phyloP scores from a whole-genome alignment of 352 stramenopile species.

The Phytophthora sansomeana region DNA sequence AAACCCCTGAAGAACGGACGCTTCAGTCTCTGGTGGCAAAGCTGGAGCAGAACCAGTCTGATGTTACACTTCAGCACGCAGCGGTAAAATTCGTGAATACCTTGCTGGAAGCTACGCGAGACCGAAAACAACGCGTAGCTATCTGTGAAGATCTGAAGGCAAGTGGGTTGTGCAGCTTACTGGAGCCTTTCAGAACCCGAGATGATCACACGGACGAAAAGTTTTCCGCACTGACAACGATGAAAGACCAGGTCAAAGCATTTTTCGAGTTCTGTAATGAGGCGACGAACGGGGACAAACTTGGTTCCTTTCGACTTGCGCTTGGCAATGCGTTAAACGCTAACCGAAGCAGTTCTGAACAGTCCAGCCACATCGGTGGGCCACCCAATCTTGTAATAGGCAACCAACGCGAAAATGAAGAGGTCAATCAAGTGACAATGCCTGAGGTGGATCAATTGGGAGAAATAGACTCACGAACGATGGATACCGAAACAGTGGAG shows the following conservation, averaged over 20 bases:
- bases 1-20: constrained; percentile 16
- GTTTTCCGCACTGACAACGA: background rate
- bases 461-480: background rate
- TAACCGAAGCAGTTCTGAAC: background rate
- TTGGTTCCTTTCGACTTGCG: constrained; percentile 28
- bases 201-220: background rate
- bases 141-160: constrained; percentile 57
- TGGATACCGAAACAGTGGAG: background rate
- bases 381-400: background rate
- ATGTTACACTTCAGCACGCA: constrained; percentile 40
- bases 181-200: constrained; percentile 37
- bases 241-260: constrained; percentile 20
- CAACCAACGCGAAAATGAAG: constrained; percentile 36
- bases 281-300: constrained; percentile 18
- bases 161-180: constrained; percentile 39
- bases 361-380: background rate
- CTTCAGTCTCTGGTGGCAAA: constrained; percentile 41
- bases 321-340: constrained; percentile 24
- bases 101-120: constrained; percentile 44
- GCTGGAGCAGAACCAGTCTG: constrained; percentile 34
- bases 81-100: constrained; percentile 60
- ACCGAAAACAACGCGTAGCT: constrained; percentile 31
- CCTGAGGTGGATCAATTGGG: constrained; percentile 10
- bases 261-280: constrained; percentile 29
- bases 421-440: background rate